Base-by-base conservation (phyloP, 2,329 filamentous ascomycete genomes). In the Thermothelomyces thermophilus region DNA sequence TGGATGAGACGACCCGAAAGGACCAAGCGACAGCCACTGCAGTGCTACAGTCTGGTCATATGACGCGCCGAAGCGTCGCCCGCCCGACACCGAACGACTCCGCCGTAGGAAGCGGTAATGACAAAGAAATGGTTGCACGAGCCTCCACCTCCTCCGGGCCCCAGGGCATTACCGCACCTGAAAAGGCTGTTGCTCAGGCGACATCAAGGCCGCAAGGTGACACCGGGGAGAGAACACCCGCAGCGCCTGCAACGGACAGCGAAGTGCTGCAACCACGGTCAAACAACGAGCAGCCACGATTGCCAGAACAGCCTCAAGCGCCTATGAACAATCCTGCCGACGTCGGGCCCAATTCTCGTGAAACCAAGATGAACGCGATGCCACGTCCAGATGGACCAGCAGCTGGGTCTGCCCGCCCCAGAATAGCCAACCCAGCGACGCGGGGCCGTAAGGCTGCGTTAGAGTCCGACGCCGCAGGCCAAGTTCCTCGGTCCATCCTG, bases 371-470 rank as follows among this genome's bases (percentile, higher is more conserved):
- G 17, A 16, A 31, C 33, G 51, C n/a, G 44, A 42, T 19, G 7
- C 20, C 17, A 6, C 3, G 26, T 19, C 17, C 24, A 11, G 37
- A 47, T 5, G n/a, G 20, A 6, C 26, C 45, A 41, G 19, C 45
- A 30, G 22, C 45, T 14, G 42, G 8, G 3, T 17, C 24, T 24
- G 5, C 14, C 34, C 46, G 55, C 28, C 54, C 52, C 10, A 56
- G 53, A 37, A 64, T 74, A 35, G 56, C 51, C 7, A 77, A 77
- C 50, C 75, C 75, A 16, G 76, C 76, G 3, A 76, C 72, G 10
- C 66, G 75, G 57, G 76, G 76, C 28, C 74, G 66, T 51, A 79
- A 79, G 59, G 75, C 76, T 35, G 75, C 75, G 9, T 68, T 70
- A 45, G 73, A 70, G 52, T 71, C 74, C 45, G 70, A 79, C 57